Conservation (phyloP, 208 protist genomes). For the Acanthamoeba divionensis region DNA sequence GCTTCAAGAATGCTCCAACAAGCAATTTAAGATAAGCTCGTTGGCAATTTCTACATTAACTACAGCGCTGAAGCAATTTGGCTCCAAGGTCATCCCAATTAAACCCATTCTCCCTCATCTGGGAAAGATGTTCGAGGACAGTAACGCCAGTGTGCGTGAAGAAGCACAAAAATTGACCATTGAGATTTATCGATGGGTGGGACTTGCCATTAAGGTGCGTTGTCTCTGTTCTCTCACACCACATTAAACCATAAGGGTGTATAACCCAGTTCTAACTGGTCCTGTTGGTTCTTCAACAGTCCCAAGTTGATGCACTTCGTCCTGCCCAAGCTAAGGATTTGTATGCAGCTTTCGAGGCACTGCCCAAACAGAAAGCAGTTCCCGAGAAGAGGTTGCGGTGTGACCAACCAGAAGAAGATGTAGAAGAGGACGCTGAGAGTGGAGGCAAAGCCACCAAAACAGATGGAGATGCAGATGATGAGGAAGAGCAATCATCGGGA, state of each 20-base stretch:
- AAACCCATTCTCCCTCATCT: slow-evolving; percentile 39
- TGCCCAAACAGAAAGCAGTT: slow-evolving; percentile 13
- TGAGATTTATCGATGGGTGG: slow-evolving; percentile 52
- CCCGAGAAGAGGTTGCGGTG: slow-evolving; percentile 21
- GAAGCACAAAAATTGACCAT: slow-evolving; percentile 45
- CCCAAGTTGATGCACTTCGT: slow-evolving; percentile 22
- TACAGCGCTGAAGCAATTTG: slow-evolving; percentile 5
- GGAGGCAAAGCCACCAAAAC: not conserved
- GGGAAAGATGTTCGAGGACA: slow-evolving; percentile 49
- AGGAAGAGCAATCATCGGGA: not conserved
- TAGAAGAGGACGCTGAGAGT: not conserved
- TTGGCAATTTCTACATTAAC: not conserved
- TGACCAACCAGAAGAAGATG: slow-evolving; percentile 25
- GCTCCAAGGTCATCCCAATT: slow-evolving; percentile 10
- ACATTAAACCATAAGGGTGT: no score
- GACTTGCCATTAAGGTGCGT: slow-evolving; percentile 40
- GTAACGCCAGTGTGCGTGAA: slow-evolving; percentile 28
- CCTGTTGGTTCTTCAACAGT: no score
- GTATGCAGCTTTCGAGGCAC: slow-evolving; percentile 26
- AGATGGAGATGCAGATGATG: slow-evolving; percentile 40
- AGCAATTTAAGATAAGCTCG: slow-evolving; percentile 21
- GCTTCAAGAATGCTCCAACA: not conserved
- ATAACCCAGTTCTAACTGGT: no score
- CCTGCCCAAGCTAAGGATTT: slow-evolving; percentile 28
- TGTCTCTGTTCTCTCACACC: no score